Evolutionary conservation across 306 rosid genomes (phyloP).

Genomic region (Phaseolus lunatus): DNA sequence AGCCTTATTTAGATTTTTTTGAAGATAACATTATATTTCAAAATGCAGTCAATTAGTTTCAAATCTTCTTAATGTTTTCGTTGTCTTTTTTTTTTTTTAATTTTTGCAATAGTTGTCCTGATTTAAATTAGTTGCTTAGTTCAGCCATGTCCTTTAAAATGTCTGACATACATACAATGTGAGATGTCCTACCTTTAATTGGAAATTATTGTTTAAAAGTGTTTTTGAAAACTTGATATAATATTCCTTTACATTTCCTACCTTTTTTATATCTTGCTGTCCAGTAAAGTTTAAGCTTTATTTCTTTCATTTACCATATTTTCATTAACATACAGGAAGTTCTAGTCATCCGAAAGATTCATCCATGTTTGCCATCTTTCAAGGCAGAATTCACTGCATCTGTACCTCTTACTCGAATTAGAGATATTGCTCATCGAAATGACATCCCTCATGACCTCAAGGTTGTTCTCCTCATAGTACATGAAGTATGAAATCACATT

Average conservation of each 20-base stretch:
- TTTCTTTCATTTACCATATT: conserved; percentile 40
- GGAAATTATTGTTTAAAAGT: conserved; percentile 4
- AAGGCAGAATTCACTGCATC: conserved; percentile 99
- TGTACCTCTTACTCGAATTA: conserved; percentile 93
- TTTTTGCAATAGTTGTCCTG: neutral
- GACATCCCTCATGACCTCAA: conserved; percentile 96
- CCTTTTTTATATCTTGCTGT: conserved; percentile 17
- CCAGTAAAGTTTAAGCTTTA: conserved; percentile 14
- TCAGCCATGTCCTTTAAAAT: neutral
- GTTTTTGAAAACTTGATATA: neutral
- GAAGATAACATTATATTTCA: neutral
- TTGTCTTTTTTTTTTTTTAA: neutral
- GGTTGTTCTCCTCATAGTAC: conserved; percentile 57
- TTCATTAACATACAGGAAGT: conserved; percentile 66
- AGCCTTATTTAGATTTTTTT: too few species aligned
- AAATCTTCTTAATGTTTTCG: neutral
- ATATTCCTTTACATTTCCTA: conserved; percentile 21
- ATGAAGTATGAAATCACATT: conserved; percentile 31
- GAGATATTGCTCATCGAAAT: conserved; percentile 98
- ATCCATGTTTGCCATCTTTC: conserved; percentile 96
- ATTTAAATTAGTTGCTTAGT: neutral
- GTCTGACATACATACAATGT: conserved; percentile 12
- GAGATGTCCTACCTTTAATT: neutral
- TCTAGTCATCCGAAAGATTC: conserved; percentile 85
- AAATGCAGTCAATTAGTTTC: neutral